These are phyloP conservation scores for Colletotrichum musae DNA, from an alignment of 2,329 filamentous ascomycete genomes.

Conservation along the genomic window DNA sequence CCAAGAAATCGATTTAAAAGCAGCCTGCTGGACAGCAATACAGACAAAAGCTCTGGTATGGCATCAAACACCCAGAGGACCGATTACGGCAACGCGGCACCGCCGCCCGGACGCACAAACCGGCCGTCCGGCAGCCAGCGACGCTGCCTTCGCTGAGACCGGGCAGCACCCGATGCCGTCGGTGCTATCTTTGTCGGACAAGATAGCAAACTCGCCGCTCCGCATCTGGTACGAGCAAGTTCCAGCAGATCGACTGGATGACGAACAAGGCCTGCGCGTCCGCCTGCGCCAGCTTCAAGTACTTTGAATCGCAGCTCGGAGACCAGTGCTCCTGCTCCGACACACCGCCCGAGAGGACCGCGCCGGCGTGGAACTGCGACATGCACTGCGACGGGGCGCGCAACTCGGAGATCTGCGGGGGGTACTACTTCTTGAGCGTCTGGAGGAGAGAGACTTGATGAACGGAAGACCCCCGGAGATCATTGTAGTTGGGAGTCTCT, in stretches of 20 bases:
- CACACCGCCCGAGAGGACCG: slow-evolving; percentile 10
- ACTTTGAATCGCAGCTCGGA: slow-evolving; percentile 26
- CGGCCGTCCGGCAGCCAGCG: neutral
- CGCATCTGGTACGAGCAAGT: slow-evolving; percentile 7
- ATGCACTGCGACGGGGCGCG: slow-evolving; percentile 30
- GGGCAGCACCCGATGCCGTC: slow-evolving; percentile 22
- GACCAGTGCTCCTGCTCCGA: slow-evolving; percentile 28
- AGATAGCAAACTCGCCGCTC: slow-evolving; percentile 3
- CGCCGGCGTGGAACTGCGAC: slow-evolving; percentile 31
- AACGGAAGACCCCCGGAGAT: neutral
- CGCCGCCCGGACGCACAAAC: neutral
- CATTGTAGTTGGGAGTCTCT: neutral
- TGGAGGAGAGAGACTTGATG: slow-evolving; percentile 18
- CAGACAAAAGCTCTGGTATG: neutral
- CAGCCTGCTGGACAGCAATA: too few species aligned
- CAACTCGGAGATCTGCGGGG: slow-evolving; percentile 30
- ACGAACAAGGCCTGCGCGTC: slow-evolving; percentile 20
- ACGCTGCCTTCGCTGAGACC: slow-evolving; percentile 19
- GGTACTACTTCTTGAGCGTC: slow-evolving; percentile 25
- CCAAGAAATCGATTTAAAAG: too few species aligned
- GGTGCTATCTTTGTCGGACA: neutral
- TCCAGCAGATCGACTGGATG: neutral
- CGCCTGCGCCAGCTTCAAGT: slow-evolving; percentile 4
- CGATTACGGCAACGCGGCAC: neutral
- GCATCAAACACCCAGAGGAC: too few species aligned